Evolutionary conservation across 257 asterid genomes (phyloP), one percentile per base, ranked within the genome.

Genomic region (Rauvolfia tetraphylla): DNA sequence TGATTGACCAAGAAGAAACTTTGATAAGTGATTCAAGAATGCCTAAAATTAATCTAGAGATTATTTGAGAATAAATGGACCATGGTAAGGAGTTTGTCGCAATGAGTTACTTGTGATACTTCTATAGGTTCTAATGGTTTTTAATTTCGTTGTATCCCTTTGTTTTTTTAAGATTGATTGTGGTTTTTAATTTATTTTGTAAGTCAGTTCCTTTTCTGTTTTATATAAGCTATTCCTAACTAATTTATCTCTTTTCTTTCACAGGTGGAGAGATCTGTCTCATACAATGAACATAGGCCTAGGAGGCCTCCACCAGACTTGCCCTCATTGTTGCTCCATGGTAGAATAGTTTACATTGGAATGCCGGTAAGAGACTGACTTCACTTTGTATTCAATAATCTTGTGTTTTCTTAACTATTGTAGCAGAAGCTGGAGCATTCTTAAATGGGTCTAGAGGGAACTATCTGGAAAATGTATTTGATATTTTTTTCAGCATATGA

Each of bases 281-380:
- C 97, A 2, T 87, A 89, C 81, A 89, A 84, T 61, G 93, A 89
- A 77, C 94, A 85, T 81, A 85, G 90, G 78, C 90, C 97, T 23
- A 77, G 86, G 80, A 84, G 88, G 77, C 97, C 97, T 68, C 98
- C 97, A 27, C 97, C 97, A 9, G 98, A 94, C 90, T 87, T 90
- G 81, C 96, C 97, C 31, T 92, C 98, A 3, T 53, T 92, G 79
- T 71, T 94, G 80, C 90, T 94, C 62, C 84, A 89, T 29, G 97
- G 95, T 74, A 87, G 97, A 80, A 89, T 89, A 53, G 96, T 94
- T 68, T 94, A 87, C 83, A 92, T 94, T 87, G 97, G 97, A 81
- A 92, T 92, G 97, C 97, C 98, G 76, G 98, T 94, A 80, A 54
- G 85, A 23, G 31, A 36, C 20, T 67, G 33, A 67, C 20, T 38